phyloP scores from a whole-genome alignment of 192 early-diverging fungal genomes.

The Coemansia reversa region DNA sequence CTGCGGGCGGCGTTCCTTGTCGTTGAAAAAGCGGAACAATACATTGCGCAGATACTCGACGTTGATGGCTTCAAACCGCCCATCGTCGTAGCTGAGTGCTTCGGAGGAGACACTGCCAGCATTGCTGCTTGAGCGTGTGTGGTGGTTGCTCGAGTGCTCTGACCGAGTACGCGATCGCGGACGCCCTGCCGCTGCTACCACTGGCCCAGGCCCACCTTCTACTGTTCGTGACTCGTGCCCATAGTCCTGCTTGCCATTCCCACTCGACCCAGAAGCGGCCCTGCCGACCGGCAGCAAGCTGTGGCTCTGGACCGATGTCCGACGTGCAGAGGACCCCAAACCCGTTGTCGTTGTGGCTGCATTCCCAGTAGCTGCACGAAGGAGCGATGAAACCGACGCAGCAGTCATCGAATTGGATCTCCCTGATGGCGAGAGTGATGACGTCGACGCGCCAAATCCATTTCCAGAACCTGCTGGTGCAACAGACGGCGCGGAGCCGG shows the following conservation, averaged over 20 bases:
- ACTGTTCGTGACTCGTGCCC: no score
- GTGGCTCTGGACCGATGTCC: slow-evolving; percentile 5
- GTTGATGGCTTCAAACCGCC: slow-evolving; percentile 28
- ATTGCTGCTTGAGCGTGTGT: slow-evolving; percentile 33
- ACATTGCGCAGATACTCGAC: slow-evolving; percentile 56
- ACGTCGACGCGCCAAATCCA: background rate
- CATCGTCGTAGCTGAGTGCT: slow-evolving; percentile 2
- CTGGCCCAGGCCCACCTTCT: background rate
- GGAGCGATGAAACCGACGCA: slow-evolving; percentile 48
- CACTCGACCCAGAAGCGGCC: no score
- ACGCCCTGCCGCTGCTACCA: background rate
- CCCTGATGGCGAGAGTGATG: slow-evolving; percentile 12
- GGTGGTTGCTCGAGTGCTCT: slow-evolving; percentile 5
- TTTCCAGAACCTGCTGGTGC: background rate
- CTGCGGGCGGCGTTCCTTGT: slow-evolving; percentile 57
- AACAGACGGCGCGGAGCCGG: slow-evolving; percentile 6
- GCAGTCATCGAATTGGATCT: slow-evolving; percentile 51
- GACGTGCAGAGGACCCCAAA: background rate
- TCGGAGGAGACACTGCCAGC: slow-evolving; percentile 29
- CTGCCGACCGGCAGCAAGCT: no score
- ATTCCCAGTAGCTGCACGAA: slow-evolving; percentile 47
- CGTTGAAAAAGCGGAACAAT: slow-evolving; percentile 52
- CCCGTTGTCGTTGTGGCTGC: slow-evolving; percentile 9
- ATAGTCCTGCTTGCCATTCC: no score
- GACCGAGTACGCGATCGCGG: background rate